Percentiles rank a stretch among this genome's conserved stretches.
Evolutionary conservation across 2,329 filamentous ascomycete species (phyloP).

Genomic region (Aspergillus texensis): DNA sequence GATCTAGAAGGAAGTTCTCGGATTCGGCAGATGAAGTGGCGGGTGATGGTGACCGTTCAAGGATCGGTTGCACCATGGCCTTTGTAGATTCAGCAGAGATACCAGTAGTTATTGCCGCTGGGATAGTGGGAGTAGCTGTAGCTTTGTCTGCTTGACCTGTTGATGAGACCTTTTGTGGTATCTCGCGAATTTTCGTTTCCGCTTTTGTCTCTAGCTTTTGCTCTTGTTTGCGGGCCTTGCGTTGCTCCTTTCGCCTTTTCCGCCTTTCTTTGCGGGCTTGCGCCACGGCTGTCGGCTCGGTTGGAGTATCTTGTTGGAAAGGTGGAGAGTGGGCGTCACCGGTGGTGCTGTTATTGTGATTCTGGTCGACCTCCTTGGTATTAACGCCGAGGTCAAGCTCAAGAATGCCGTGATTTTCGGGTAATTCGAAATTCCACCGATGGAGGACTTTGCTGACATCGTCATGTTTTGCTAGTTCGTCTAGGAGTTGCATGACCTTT

Average conservation of each 20-base stretch:
- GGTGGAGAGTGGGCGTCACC: neutral
- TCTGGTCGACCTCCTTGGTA: neutral
- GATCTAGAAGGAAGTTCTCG: conserved; percentile 28
- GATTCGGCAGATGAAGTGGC: conserved; percentile 20
- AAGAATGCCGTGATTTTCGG: conserved; percentile 18
- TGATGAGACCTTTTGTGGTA: neutral
- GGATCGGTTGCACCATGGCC: neutral
- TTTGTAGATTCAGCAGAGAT: neutral
- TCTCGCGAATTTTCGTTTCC: neutral
- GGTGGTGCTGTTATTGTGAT: neutral
- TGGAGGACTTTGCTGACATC: conserved; percentile 50
- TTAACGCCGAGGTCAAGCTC: conserved; percentile 22
- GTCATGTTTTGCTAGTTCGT: conserved; percentile 52
- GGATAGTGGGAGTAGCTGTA: neutral
- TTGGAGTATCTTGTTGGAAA: neutral
- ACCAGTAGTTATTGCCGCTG: neutral
- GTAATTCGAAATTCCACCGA: conserved; percentile 32
- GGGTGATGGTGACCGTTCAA: conserved; percentile 22
- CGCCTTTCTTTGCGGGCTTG: conserved; percentile 21
- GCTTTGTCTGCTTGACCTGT: neutral
- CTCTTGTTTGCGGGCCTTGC: conserved; percentile 27
- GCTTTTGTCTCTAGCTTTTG: conserved; percentile 4
- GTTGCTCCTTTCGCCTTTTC: conserved; percentile 20
- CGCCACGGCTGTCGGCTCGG: conserved; percentile 10
- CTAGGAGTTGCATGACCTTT: conserved; percentile 57